Conservation (phyloP, 257 asterid genomes). For the Hygrophila difformis region DNA sequence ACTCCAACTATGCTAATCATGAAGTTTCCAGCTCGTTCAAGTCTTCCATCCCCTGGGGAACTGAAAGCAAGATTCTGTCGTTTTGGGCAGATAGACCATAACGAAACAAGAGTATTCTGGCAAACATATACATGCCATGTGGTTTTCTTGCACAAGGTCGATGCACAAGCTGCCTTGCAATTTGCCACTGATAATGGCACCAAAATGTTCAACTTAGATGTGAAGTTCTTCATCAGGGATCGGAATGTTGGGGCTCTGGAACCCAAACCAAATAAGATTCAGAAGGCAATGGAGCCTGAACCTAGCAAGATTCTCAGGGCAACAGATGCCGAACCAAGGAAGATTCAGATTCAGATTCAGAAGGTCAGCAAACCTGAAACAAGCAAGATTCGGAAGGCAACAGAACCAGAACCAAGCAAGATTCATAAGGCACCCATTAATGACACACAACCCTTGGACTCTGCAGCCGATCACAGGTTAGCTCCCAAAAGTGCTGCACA, state of each 20-base stretch:
- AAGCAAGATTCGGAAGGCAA: no score
- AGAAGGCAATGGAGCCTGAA: conserved; percentile 32
- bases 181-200: conserved; percentile 38
- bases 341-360: no score
- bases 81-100: conserved; percentile 71
- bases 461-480: neutral
- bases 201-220: conserved; percentile 58
- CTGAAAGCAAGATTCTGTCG: conserved; percentile 86
- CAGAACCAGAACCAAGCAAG: conserved; percentile 6
- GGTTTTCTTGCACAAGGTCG: conserved; percentile 41
- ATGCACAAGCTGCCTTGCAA: conserved; percentile 57
- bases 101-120: conserved; percentile 78
- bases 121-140: conserved; percentile 70
- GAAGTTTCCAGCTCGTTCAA: conserved; percentile 71
- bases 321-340: no score
- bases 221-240: conserved; percentile 55
- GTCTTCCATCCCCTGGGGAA: conserved; percentile 76
- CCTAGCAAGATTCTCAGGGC: no score
- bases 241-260: conserved; percentile 39
- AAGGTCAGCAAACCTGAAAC: no score
- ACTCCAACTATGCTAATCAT: conserved; percentile 74
- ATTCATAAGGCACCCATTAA: conserved; percentile 25
- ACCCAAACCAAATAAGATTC: neutral
- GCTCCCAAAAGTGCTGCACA: neutral
- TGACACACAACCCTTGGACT: neutral